phyloP scores from a whole-genome alignment of 2,329 filamentous ascomycete species.

The Hypoxylon sp. region DNA sequence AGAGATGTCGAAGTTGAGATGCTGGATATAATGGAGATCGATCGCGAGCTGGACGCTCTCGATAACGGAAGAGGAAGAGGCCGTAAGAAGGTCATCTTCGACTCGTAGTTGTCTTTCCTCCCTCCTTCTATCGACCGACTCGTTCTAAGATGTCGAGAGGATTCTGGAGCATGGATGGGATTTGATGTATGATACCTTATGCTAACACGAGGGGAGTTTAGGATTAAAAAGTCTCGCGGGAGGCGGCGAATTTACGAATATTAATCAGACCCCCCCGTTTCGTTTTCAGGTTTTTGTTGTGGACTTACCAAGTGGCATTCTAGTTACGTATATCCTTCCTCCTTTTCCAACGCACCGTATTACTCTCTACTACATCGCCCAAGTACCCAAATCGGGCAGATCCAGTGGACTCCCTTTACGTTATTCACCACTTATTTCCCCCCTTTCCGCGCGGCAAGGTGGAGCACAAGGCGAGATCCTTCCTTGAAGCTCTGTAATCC shows the following conservation, averaged over 20 bases:
- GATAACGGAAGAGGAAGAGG: conserved; percentile 64
- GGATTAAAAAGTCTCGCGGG: conserved; percentile 12
- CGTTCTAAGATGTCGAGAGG: conserved; percentile 9
- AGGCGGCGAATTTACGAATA: conserved; percentile 29
- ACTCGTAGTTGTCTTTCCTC: conserved; percentile 55
- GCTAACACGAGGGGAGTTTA: conserved; percentile 26
- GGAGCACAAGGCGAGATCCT: conserved; percentile 82
- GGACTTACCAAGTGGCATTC: conserved; percentile 4
- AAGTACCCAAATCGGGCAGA: neutral
- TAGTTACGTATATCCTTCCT: neutral
- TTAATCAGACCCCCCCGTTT: conserved; percentile 12
- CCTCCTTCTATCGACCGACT: conserved; percentile 15
- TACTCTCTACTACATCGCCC: neutral
- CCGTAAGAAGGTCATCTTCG: conserved; percentile 68
- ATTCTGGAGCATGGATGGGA: neutral
- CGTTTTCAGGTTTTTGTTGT: neutral
- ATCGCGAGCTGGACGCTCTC: conserved; percentile 71
- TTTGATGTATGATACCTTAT: conserved; percentile 43
- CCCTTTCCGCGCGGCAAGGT: conserved; percentile 76
- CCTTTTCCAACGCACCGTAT: neutral
- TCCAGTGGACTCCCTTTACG: neutral
- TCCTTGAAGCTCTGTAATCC: conserved; percentile 84
- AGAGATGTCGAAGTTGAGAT: conserved; percentile 72
- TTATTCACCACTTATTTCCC: neutral
- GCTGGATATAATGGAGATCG: conserved; percentile 77